A percentile compares a stretch with the other conserved stretches of the same genome.
Conservation (phyloP, 495 filamentous ascomycete genomes). For the Geopyxis carbonaria region DNA sequence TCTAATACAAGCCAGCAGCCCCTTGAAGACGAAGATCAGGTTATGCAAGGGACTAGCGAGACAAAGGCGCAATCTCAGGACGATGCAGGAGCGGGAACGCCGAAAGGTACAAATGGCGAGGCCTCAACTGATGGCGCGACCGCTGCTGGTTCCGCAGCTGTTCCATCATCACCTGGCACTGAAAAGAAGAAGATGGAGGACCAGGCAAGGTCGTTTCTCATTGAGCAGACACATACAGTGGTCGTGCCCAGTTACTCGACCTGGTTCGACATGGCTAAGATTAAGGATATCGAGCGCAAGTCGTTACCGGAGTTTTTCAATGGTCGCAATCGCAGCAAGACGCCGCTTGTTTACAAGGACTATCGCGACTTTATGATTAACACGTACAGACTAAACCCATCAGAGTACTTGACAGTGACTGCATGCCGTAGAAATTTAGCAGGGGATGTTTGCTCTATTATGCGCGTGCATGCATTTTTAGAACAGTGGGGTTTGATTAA, state of each 20-base stretch:
- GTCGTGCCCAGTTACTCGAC: slow-evolving; percentile 90
- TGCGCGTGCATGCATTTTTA: slow-evolving; percentile 95
- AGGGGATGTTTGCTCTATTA: slow-evolving; percentile 95
- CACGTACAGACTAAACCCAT: slow-evolving; percentile 85
- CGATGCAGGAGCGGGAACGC: neutral
- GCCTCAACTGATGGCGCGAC: neutral
- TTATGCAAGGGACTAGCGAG: slow-evolving; percentile 27
- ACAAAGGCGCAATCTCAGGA: slow-evolving; percentile 26
- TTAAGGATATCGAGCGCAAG: slow-evolving; percentile 78
- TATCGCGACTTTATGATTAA: slow-evolving; percentile 99
- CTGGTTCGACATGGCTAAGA: slow-evolving; percentile 95
- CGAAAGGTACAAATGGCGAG: slow-evolving; percentile 1
- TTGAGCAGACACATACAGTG: slow-evolving; percentile 81
- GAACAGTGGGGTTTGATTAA: slow-evolving; percentile 99
- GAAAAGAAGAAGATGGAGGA: slow-evolving; percentile 64
- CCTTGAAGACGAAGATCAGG: slow-evolving; percentile 22
- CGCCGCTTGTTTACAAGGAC: slow-evolving; percentile 91
- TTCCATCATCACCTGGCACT: slow-evolving; percentile 15
- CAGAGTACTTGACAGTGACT: slow-evolving; percentile 92
- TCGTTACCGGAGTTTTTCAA: slow-evolving; percentile 96
- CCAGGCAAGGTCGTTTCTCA: slow-evolving; percentile 73
- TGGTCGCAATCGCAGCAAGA: slow-evolving; percentile 93
- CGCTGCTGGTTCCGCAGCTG: slow-evolving; percentile 7
- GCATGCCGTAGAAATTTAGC: slow-evolving; percentile 93
- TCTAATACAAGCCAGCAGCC: slow-evolving; percentile 6